Conservation (phyloP, 2,329 filamentous ascomycete genomes). For the Rhynchosporium agropyri region DNA sequence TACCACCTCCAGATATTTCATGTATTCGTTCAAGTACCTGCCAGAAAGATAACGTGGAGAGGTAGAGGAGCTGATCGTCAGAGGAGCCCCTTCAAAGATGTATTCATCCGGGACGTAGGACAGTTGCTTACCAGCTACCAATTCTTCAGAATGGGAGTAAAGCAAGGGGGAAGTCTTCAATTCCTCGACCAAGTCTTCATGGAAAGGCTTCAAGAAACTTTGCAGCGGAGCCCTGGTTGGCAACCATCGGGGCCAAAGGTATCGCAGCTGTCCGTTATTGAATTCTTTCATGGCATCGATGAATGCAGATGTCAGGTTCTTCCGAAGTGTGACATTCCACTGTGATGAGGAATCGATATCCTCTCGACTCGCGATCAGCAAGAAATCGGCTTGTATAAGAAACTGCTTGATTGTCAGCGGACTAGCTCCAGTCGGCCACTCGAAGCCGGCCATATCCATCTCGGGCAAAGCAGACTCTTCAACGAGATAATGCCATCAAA, state of each 20-base stretch:
- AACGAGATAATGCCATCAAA: too few relatives aligned
- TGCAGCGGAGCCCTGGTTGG: slow-evolving; percentile 17
- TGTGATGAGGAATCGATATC: slow-evolving; percentile 18
- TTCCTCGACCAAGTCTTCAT: slow-evolving; percentile 1
- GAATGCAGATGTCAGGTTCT: slow-evolving; percentile 7
- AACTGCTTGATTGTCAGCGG: slow-evolving; percentile 12
- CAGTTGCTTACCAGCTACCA: background rate
- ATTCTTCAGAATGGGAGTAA: slow-evolving; percentile 1
- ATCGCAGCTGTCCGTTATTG: slow-evolving; percentile 18
- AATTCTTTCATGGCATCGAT: slow-evolving; percentile 12
- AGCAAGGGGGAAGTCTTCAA: background rate
- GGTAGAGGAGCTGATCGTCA: slow-evolving; percentile 9
- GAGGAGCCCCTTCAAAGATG: slow-evolving; percentile 11
- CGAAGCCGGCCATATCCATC: too few relatives aligned
- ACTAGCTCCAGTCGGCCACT: too few relatives aligned
- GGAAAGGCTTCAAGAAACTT: slow-evolving; percentile 17
- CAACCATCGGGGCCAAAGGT: slow-evolving; percentile 18
- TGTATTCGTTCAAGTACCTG: slow-evolving; percentile 3
- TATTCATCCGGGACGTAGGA: slow-evolving; percentile 5
- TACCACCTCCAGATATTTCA: slow-evolving; percentile 11
- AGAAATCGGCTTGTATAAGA: slow-evolving; percentile 24
- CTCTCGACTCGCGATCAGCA: slow-evolving; percentile 24
- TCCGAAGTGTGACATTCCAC: slow-evolving; percentile 21
- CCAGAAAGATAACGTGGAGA: slow-evolving; percentile 14
- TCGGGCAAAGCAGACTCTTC: too few relatives aligned